phyloP scores from a whole-genome alignment of 371 early-diverging fungal species.

The Mucor sp. region DNA sequence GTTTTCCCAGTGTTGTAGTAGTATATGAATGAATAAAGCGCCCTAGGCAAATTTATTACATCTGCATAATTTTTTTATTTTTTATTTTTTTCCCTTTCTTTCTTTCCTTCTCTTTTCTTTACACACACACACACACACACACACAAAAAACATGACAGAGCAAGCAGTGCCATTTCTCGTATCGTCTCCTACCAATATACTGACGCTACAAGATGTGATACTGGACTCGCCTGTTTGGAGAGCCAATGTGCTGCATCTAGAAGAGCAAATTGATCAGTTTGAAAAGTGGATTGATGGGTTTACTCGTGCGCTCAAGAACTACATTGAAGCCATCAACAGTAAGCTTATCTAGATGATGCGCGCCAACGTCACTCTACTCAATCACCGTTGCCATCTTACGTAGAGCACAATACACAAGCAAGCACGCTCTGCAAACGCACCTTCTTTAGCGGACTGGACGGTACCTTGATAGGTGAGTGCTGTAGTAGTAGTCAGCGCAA shows the following conservation, averaged over 20 bases:
- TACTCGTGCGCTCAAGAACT: constrained; percentile 39
- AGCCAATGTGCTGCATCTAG: constrained; percentile 61
- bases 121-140: background rate
- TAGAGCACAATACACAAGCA: constrained; percentile 40
- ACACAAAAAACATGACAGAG: background rate
- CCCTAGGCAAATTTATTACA: background rate
- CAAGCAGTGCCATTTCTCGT: constrained; percentile 6
- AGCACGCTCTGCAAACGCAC: constrained; percentile 36
- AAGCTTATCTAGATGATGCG: background rate
- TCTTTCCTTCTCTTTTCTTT: no score
- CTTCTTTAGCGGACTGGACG: constrained; percentile 35
- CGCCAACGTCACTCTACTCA: background rate
- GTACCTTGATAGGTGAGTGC: constrained; percentile 42
- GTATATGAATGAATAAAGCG: background rate
- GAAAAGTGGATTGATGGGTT: constrained; percentile 65
- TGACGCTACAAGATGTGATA: constrained; percentile 51
- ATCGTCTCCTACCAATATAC: constrained; percentile 24
- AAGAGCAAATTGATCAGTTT: constrained; percentile 70
- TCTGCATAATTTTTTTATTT: background rate
- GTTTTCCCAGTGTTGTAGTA: no score
- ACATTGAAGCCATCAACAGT: constrained; percentile 50
- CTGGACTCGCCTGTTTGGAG: constrained; percentile 71
- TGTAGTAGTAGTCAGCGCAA: no score
- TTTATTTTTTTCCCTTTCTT: background rate
- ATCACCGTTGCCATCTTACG: background rate